Evolutionary conservation across 2,329 filamentous ascomycete genomes (phyloP), one percentile per base, ranked within the genome.

Genomic region (Tolypocladium nubicola): DNA sequence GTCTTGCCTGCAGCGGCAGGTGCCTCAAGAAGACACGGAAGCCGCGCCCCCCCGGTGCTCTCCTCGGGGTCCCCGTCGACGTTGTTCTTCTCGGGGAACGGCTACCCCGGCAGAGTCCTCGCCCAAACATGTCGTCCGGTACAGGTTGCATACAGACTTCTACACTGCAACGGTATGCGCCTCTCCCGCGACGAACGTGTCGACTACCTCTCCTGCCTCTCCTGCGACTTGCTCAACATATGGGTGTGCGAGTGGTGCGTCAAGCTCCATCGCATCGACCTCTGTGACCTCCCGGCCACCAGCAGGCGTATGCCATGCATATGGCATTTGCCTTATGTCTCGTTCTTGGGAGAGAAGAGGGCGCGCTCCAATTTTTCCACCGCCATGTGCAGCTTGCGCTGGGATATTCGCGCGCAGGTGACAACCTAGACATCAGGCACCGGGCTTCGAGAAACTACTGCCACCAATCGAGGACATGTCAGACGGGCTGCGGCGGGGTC

Each of bases 161-260:
- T 9, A 9, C 9, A n/a, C 39, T 11, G 21, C 45, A 26, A 14
- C 45, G 11, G 45, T 8, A 8, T 8, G 21, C 26, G 45, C 26
- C 21, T 58, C 33, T n/a, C 26, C 30, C 56, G 37, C 4, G 14
- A 54, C 6, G 37, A 58, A 23, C n/a, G 26, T 10, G 21, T 55
- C 26, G 53, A 57, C 1, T 58, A 56, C 33, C 57, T 62, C 19
- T 33, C 56, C 52, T 30, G 54, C 41, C 55, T 56, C 7, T 55
- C 56, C 4, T 57, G 55, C 21, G 54, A 60, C 14, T 56, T 54
- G 57, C 59, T 49, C 14, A 13, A 57, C 23, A 47, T 52, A 14
- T 62, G 59, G 60, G 60, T 60, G 8, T 62, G 60, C 43, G 56
- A 57, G 2, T 4, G 41, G 3, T 62, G 60, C 39, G n/a, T 58